phyloP scores from a whole-genome alignment of 2,329 filamentous ascomycete genomes.

The Calonectria naviculata region DNA sequence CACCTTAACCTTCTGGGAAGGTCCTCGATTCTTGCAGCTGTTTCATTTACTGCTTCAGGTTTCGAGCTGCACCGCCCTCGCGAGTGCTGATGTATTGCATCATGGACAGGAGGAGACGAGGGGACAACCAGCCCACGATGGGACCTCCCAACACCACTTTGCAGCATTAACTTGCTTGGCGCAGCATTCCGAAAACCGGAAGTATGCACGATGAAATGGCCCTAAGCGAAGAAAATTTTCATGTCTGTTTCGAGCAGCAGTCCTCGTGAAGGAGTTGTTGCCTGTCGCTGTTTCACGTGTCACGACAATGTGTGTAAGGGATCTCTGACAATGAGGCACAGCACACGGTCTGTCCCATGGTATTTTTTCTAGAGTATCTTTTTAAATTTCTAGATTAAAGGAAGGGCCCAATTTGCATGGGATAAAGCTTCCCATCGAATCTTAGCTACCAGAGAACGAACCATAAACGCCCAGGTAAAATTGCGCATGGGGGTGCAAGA shows the following conservation, averaged over 20 bases:
- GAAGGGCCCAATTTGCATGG: neutral
- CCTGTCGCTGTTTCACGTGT: neutral
- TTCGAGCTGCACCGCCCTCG: neutral
- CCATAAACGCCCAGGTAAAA: conserved; percentile 5
- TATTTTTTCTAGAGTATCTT: neutral
- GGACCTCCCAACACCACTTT: neutral
- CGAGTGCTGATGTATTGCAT: neutral
- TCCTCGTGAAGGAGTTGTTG: neutral
- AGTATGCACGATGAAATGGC: neutral
- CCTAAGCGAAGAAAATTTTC: neutral
- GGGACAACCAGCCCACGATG: neutral
- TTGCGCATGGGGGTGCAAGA: neutral
- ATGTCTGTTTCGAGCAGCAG: neutral
- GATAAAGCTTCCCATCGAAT: neutral
- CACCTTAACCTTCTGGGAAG: neutral
- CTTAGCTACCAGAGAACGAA: neutral
- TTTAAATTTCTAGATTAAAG: conserved; percentile 7
- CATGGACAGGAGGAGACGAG: neutral
- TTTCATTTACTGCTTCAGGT: neutral
- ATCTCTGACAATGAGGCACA: neutral
- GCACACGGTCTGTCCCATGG: neutral
- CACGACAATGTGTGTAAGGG: neutral
- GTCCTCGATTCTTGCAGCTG: neutral
- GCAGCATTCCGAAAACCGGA: neutral
- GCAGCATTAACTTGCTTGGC: conserved; percentile 2